Evolutionary conservation across 495 filamentous ascomycete genomes (phyloP).

Genomic region (Evernia prunastri): DNA sequence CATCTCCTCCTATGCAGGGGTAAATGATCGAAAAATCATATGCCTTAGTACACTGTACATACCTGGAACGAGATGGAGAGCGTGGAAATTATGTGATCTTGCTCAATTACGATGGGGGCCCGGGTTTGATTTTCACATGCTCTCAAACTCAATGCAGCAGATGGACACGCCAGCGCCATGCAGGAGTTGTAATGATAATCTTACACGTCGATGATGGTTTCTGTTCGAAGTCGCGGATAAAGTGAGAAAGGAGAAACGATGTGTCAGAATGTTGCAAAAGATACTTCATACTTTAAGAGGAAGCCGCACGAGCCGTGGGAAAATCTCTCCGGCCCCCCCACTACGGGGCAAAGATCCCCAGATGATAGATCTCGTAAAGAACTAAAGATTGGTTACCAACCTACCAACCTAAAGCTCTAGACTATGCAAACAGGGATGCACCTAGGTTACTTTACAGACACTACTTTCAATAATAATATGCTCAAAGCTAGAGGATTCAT

Average conservation of each 20-base stretch:
- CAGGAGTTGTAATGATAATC: background rate
- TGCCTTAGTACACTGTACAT: no score
- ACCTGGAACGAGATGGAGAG: no score
- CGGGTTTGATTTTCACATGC: background rate
- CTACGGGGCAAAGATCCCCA: background rate
- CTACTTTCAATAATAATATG: background rate
- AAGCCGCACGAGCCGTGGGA: background rate
- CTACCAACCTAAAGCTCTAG: no score
- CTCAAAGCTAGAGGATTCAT: background rate
- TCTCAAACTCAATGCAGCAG: background rate
- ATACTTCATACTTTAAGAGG: background rate
- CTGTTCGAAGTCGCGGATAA: background rate
- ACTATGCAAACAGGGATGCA: background rate
- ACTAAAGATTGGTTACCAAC: background rate
- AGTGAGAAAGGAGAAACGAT: background rate
- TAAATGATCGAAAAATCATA: no score
- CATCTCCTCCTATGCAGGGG: no score
- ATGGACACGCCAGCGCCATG: background rate
- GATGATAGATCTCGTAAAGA: background rate
- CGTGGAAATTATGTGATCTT: no score
- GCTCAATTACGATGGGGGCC: no score
- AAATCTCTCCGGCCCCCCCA: background rate
- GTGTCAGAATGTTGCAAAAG: background rate
- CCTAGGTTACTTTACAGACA: background rate
- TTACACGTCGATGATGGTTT: background rate